Base-by-base conservation (phyloP, 768 basidiomycete genomes). In the Pleurotus tuoliensis region DNA sequence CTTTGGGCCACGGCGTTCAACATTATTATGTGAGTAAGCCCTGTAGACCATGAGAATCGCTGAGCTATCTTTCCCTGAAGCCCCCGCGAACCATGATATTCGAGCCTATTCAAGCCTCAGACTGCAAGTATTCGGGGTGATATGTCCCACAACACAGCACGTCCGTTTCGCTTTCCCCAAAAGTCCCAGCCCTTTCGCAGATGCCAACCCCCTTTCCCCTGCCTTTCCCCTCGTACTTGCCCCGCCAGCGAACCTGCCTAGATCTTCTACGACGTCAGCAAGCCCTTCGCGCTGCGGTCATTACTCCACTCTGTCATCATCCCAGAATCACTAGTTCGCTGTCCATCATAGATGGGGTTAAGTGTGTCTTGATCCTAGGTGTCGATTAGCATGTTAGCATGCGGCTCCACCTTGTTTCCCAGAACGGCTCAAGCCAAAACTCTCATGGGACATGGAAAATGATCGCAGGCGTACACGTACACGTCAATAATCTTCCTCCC, bases 361-460 rank as follows among this genome's bases (percentile, higher is more conserved):
- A 15, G n/a, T 20, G 3, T 24, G 13, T 7, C 18, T 47, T 24
- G 22, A 20, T 18, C 16, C 16, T 25, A 20, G 13, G 15, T 25
- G 46, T 9, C 18, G 46, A 47, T 47, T 20, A 16, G 13, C 24
- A 20, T 15, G 24, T 47, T 47, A 20, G 46, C 46, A 47, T 47
- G 46, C 24, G 46, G 46, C 18, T 20, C 30, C 39, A 53, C 51
- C 51, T 53, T 53, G 43, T 53, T 41, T 39, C 51, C 51, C 51
- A 53, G 51, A 53, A 53, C 51, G 39, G 51, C 25, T 53, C 39
- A 53, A 53, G 18, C 51, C 51, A 53, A 53, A 53, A 53, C 51
- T 41, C 39, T 40, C 51, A 53, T 53, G 39, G 20, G 41, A 15
- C 38, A 50, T 50, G 51, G 51, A 39, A 37, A 40, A 30, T 48